Conservation (phyloP, 1,284 basidiomycete genomes). For the Papiliotrema terrestris region DNA sequence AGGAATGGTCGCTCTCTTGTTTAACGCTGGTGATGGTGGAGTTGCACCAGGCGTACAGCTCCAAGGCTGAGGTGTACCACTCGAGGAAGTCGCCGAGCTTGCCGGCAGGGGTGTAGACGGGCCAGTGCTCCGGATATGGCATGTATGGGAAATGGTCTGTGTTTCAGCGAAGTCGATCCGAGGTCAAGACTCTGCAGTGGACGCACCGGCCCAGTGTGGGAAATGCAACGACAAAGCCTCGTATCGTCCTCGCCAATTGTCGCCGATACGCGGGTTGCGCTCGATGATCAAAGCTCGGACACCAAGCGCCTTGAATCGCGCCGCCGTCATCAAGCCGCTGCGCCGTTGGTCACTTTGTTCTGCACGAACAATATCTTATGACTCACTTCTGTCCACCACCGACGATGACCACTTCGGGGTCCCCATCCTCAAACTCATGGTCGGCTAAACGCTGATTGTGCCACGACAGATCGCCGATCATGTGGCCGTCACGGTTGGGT, state of each 20-base stretch:
- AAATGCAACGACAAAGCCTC: slow-evolving; percentile 61
- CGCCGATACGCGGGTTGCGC: slow-evolving; percentile 42
- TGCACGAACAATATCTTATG: too few species aligned
- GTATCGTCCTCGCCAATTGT: slow-evolving; percentile 54
- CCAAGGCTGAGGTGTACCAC: slow-evolving; percentile 38
- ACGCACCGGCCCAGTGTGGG: slow-evolving; percentile 55
- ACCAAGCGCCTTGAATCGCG: slow-evolving; percentile 50
- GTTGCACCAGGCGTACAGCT: slow-evolving; percentile 44
- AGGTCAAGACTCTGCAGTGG: too few species aligned
- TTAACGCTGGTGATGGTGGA: slow-evolving; percentile 50
- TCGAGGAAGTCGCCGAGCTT: slow-evolving; percentile 37
- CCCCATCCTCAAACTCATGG: slow-evolving; percentile 16
- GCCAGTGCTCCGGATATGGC: too few species aligned
- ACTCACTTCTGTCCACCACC: slow-evolving; percentile 45
- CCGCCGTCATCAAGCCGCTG: slow-evolving; percentile 45
- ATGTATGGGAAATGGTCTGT: too few species aligned
- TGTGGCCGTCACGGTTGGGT: slow-evolving; percentile 21
- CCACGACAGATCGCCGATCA: too few species aligned
- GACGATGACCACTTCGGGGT: slow-evolving; percentile 51
- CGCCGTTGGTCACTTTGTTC: too few species aligned
- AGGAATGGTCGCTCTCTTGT: slow-evolving; percentile 53
- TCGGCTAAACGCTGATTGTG: too few species aligned
- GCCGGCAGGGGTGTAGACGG: slow-evolving; percentile 58
- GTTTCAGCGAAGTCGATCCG: too few species aligned
- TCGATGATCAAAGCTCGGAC: slow-evolving; percentile 46